Percentiles rank a stretch among this genome's conserved stretches.
phyloP scores from a whole-genome alignment of 2,329 filamentous ascomycete species.

The Fusarium piperis region DNA sequence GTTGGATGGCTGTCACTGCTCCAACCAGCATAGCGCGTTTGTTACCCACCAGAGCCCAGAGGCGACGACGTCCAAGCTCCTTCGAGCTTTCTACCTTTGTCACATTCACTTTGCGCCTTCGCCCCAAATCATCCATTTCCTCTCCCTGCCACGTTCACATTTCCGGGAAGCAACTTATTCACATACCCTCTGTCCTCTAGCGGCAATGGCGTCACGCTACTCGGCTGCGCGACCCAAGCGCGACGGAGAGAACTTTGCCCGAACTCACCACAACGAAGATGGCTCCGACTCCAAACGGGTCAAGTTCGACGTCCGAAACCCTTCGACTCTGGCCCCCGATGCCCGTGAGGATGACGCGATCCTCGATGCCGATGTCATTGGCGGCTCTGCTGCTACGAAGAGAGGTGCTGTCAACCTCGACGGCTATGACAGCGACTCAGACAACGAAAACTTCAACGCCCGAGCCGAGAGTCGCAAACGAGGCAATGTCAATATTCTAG shows the following conservation, averaged over 20 bases:
- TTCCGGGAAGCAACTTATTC: neutral
- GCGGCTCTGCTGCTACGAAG: slow-evolving; percentile 79
- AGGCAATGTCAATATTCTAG: slow-evolving; percentile 60
- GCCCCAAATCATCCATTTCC: neutral
- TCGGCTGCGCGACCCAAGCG: slow-evolving; percentile 82
- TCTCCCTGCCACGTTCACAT: neutral
- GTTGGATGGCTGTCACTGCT: neutral
- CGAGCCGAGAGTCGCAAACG: slow-evolving; percentile 70
- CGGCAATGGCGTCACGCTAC: slow-evolving; percentile 64
- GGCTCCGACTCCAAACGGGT: slow-evolving; percentile 74
- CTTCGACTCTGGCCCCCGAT: slow-evolving; percentile 88
- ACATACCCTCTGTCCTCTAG: neutral
- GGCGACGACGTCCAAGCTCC: slow-evolving; percentile 24
- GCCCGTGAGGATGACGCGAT: slow-evolving; percentile 76
- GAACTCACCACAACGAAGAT: slow-evolving; percentile 72
- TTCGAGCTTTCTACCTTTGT: slow-evolving; percentile 13
- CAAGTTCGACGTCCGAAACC: slow-evolving; percentile 94
- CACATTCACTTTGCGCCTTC: slow-evolving; percentile 20
- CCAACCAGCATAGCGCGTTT: slow-evolving; percentile 17
- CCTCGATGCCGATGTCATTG: slow-evolving; percentile 93
- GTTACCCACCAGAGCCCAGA: neutral
- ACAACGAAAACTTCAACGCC: slow-evolving; percentile 87
- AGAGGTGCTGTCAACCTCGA: slow-evolving; percentile 96
- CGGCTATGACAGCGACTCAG: slow-evolving; percentile 94
- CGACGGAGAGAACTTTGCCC: slow-evolving; percentile 81